These are phyloP conservation scores for Dorcoceras hygrometricum DNA, from an alignment of 257 asterid species.

Conservation along the genomic window DNA sequence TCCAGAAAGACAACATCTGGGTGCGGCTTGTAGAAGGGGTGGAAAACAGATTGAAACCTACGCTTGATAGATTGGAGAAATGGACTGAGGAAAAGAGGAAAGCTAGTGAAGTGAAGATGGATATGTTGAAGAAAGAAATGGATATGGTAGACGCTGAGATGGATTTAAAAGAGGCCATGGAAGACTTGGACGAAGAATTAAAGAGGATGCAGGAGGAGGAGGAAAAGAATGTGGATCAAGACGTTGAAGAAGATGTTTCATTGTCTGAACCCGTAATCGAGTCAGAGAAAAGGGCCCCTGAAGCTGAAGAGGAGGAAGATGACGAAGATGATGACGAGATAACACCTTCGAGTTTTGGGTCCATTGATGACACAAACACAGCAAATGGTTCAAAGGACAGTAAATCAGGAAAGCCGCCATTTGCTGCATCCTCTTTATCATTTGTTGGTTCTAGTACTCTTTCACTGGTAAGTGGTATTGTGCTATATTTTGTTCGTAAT, in stretches of 20 bases:
- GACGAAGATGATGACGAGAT: constrained; percentile 54
- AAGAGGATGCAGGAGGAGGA: constrained; percentile 72
- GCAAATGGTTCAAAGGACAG: constrained; percentile 39
- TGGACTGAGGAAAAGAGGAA: constrained; percentile 69
- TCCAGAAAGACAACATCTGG: constrained; percentile 34
- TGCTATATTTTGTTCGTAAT: not conserved
- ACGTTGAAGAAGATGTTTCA: constrained; percentile 33
- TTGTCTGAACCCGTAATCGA: constrained; percentile 35
- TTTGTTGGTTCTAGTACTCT: constrained; percentile 47
- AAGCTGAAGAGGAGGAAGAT: constrained; percentile 53
- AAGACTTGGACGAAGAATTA: constrained; percentile 66
- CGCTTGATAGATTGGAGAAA: constrained; percentile 45
- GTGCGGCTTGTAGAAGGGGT: constrained; percentile 35
- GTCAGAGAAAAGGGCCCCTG: constrained; percentile 31
- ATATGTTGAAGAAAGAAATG: constrained; percentile 47
- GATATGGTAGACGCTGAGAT: constrained; percentile 72
- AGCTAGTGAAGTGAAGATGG: constrained; percentile 44
- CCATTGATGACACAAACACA: constrained; percentile 43
- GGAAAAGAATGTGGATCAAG: constrained; percentile 58
- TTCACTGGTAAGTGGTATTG: constrained; percentile 41
- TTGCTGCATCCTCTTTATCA: constrained; percentile 77
- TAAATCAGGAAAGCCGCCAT: constrained; percentile 64
- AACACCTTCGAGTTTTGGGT: constrained; percentile 79
- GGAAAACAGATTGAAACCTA: constrained; percentile 35
- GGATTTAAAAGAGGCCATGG: constrained; percentile 68